phyloP scores from a whole-genome alignment of 2,329 filamentous ascomycete genomes.

The Pestalotiopsis sp. region DNA sequence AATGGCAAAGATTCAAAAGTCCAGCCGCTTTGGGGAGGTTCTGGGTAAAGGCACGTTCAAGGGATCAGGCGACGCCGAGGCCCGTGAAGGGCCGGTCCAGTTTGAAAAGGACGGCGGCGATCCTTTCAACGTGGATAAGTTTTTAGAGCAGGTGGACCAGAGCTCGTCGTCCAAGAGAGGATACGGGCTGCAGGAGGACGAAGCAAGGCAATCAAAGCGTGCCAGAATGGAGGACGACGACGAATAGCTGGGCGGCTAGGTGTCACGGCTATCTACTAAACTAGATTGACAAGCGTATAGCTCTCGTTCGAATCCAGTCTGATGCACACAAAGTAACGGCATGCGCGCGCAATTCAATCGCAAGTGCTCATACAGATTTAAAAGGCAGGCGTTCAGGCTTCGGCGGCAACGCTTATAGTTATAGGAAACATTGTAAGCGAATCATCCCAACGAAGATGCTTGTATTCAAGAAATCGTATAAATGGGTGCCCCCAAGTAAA shows the following conservation, averaged over 20 bases:
- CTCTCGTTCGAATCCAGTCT: background rate
- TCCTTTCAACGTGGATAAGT: constrained; percentile 92
- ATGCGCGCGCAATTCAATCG: too few species aligned
- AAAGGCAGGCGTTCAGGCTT: too few species aligned
- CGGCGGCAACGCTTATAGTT: too few species aligned
- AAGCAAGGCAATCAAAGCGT: constrained; percentile 66
- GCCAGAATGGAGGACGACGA: constrained; percentile 77
- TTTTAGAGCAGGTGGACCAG: constrained; percentile 79
- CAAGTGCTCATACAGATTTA: too few species aligned
- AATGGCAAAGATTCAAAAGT: constrained; percentile 86
- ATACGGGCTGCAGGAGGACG: constrained; percentile 73
- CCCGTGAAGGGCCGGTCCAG: constrained; percentile 87
- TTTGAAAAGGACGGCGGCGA: constrained; percentile 89
- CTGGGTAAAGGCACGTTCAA: constrained; percentile 90
- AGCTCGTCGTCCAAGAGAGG: constrained; percentile 67
- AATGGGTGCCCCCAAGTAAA: too few species aligned
- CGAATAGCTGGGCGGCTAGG: constrained; percentile 31
- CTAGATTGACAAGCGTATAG: background rate
- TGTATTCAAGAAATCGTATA: too few species aligned
- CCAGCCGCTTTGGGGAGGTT: constrained; percentile 81
- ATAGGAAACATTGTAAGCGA: too few species aligned
- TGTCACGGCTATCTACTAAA: background rate
- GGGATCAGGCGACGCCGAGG: constrained; percentile 81
- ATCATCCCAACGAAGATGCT: too few species aligned
- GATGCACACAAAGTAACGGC: background rate